Evolutionary conservation across 805 yeast genomes (phyloP).

Genomic region (Kregervanrija fluxuum): DNA sequence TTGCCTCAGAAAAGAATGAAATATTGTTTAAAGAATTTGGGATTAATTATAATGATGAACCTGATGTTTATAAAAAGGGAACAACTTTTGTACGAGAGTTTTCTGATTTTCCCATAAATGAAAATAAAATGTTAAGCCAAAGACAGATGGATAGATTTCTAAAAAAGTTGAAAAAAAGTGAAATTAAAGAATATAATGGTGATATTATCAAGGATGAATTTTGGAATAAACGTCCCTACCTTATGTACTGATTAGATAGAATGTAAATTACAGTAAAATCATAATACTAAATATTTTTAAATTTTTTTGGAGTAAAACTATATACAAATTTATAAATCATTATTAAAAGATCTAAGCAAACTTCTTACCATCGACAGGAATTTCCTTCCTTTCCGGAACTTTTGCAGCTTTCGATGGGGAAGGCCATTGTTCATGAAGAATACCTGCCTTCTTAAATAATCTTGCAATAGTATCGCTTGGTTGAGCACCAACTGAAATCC

Average conservation of each 20-base stretch:
- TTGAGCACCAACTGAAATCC: constrained; percentile 97
- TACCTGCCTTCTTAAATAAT: constrained; percentile 73
- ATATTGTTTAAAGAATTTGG: constrained; percentile 70
- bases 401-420: constrained; percentile 30
- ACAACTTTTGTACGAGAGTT: constrained; percentile 50
- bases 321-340: constrained; percentile 1
- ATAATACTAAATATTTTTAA: background rate
- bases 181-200: constrained; percentile 39
- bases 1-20: constrained; percentile 83
- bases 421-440: constrained; percentile 54
- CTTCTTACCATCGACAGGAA: constrained; percentile 17
- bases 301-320: constrained; percentile 1
- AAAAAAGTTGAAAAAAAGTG: constrained; percentile 43
- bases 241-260: constrained; percentile 34
- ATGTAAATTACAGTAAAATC: constrained; percentile 22
- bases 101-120: constrained; percentile 4
- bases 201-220: constrained; percentile 61
- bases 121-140: constrained; percentile 17
- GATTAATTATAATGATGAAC: constrained; percentile 86
- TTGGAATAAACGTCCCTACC: constrained; percentile 46
- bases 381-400: constrained; percentile 14
- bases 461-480: constrained; percentile 77
- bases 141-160: constrained; percentile 45
- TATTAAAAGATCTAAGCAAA: constrained; percentile 13
- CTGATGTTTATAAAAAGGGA: constrained; percentile 84